Evolutionary conservation across 192 early-diverging fungal genomes (phyloP).

Genomic region (Neocallimastix lanati): DNA sequence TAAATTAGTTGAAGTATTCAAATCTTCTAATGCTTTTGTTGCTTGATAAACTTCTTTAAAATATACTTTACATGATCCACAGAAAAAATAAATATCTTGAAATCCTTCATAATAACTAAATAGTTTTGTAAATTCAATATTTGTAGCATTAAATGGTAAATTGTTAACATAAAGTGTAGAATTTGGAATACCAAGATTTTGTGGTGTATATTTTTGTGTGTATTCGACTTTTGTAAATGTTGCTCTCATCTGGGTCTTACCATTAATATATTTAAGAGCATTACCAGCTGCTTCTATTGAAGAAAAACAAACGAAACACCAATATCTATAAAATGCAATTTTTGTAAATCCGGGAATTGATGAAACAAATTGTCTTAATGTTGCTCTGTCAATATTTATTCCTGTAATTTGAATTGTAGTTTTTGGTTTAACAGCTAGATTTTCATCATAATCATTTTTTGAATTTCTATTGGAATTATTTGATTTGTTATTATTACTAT

Average conservation of each 20-base stretch:
- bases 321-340: constrained; percentile 4
- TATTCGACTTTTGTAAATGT: constrained; percentile 2
- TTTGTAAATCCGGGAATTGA: neutral
- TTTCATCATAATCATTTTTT: neutral
- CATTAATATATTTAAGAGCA: neutral
- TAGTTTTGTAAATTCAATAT: constrained; percentile 4
- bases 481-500: neutral
- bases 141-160: constrained; percentile 5
- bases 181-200: constrained; percentile 1
- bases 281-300: neutral
- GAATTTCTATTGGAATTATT: neutral
- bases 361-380: neutral
- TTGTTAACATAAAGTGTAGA: constrained; percentile 3
- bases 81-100: constrained; percentile 5
- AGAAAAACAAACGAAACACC: constrained; percentile 2
- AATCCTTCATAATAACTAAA: constrained; percentile 3
- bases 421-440: neutral
- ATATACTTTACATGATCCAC: constrained; percentile 5
- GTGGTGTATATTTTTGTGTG: constrained; percentile 3
- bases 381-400: neutral
- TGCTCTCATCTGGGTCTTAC: constrained; percentile 3
- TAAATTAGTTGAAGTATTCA: constrained; percentile 3
- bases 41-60: constrained; percentile 2
- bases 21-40: neutral
- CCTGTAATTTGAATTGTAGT: neutral